Evolutionary conservation across 2,329 filamentous ascomycete species (phyloP).

Genomic region (Trichoderma afroharzianum): DNA sequence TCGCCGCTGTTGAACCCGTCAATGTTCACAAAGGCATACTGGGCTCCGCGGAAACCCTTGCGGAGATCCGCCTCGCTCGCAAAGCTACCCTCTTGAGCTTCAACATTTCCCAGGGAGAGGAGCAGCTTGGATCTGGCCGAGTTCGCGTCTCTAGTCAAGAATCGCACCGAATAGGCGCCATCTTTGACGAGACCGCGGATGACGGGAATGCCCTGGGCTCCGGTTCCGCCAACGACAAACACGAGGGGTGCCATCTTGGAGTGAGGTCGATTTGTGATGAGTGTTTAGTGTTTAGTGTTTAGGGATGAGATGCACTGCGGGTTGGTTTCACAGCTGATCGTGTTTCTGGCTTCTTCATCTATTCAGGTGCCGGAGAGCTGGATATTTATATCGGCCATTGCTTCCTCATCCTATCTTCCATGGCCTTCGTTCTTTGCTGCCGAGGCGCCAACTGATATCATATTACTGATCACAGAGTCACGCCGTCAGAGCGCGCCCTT

Average conservation of each 20-base stretch:
- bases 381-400: conserved; percentile 1
- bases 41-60: conserved; percentile 40
- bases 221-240: conserved; percentile 47
- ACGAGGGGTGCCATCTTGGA: conserved; percentile 19
- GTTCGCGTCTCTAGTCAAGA: conserved; percentile 45
- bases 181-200: conserved; percentile 40
- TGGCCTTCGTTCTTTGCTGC: background rate
- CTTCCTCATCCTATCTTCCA: background rate
- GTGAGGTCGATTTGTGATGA: background rate
- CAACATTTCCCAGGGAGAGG: conserved; percentile 41
- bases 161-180: conserved; percentile 41
- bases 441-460: background rate
- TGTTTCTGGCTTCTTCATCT: background rate
- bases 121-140: conserved; percentile 42
- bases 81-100: conserved; percentile 45
- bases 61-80: conserved; percentile 43
- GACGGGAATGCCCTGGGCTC: conserved; percentile 49
- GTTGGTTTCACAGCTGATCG: background rate
- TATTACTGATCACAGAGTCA: conserved; percentile 3
- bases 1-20: conserved; percentile 53
- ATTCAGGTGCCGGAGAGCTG: background rate
- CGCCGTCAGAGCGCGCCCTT: background rate
- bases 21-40: conserved; percentile 52
- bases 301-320: background rate
- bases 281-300: background rate